Conservation (phyloP, 495 filamentous ascomycete genomes). For the Xylaria sp. region DNA sequence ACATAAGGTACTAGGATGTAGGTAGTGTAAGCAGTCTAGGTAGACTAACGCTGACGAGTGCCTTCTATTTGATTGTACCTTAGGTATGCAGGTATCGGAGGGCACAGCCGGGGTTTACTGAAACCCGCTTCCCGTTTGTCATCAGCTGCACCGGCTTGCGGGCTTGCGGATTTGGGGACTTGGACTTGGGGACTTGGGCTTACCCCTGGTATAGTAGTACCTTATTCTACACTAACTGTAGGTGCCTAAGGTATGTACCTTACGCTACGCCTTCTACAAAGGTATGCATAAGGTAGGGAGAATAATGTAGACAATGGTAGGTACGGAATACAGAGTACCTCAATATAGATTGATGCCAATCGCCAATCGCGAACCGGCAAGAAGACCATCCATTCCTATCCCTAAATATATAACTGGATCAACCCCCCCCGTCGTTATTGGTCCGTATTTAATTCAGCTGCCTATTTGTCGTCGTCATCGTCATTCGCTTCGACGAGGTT, state of each 20-base stretch:
- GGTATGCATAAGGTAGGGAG: too few relatives aligned
- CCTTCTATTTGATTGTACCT: conserved; percentile 10
- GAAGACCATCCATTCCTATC: background rate
- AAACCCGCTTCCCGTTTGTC: conserved; percentile 6
- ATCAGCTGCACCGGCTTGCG: too few relatives aligned
- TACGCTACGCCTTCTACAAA: too few relatives aligned
- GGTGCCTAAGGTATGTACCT: background rate
- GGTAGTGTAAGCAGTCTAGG: background rate
- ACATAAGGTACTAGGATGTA: background rate
- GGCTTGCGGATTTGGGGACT: too few relatives aligned
- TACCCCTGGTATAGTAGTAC: conserved; percentile 9
- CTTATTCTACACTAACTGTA: background rate
- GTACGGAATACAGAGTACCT: background rate
- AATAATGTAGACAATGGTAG: conserved; percentile 4
- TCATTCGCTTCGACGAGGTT: conserved; percentile 6
- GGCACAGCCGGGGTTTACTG: background rate
- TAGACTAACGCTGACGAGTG: conserved; percentile 8
- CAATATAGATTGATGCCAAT: too few relatives aligned
- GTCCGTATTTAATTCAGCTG: conserved; percentile 14
- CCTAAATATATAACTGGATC: conserved; percentile 17
- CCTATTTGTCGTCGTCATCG: conserved; percentile 24
- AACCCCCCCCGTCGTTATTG: conserved; percentile 1
- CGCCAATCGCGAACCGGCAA: too few relatives aligned
- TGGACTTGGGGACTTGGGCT: too few relatives aligned
- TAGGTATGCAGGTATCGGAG: background rate